These are phyloP conservation scores for Aspergillus homomorphus DNA, from an alignment of 495 filamentous ascomycete species.

Conservation along the genomic window DNA sequence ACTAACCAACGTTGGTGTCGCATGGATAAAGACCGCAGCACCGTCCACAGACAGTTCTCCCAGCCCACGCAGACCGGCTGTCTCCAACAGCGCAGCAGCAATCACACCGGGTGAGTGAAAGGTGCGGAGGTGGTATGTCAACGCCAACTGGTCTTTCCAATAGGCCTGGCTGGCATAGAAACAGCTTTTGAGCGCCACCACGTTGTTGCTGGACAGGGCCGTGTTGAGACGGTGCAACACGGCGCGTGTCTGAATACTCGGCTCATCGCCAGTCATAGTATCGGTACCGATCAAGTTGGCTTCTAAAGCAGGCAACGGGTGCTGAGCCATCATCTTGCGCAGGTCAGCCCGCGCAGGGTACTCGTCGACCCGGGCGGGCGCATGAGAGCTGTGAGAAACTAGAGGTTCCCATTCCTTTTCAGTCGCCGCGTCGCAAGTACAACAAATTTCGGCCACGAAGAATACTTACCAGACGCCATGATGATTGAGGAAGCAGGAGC, in stretches of 20 bases:
- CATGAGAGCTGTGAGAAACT: background rate
- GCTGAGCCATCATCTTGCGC: constrained; percentile 22
- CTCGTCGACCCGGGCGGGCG: constrained; percentile 5
- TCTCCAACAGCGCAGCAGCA: constrained; percentile 17
- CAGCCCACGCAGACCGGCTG: constrained; percentile 14
- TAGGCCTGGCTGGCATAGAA: constrained; percentile 23
- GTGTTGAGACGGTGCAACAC: constrained; percentile 15
- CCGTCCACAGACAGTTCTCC: constrained; percentile 21
- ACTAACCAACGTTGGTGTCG: constrained; percentile 19
- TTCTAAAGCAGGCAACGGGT: constrained; percentile 16
- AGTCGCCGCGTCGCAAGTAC: background rate
- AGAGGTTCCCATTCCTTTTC: background rate
- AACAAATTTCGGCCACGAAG: background rate
- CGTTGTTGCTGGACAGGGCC: constrained; percentile 16
- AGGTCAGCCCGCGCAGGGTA: constrained; percentile 18
- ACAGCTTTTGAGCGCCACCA: constrained; percentile 6
- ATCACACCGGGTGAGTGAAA: constrained; percentile 10
- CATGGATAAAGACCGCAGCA: constrained; percentile 14
- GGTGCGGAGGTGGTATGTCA: constrained; percentile 26
- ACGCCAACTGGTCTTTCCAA: constrained; percentile 24
- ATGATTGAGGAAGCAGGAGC: background rate
- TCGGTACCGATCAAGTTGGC: constrained; percentile 14
- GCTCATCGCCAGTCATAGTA: constrained; percentile 16
- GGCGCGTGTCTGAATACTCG: constrained; percentile 13
- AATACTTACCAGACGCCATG: background rate